A percentile compares a stretch with the other conserved stretches of the same genome.
Evolutionary conservation across 805 yeast genomes (phyloP).

Genomic region (Sungouiella blattae): DNA sequence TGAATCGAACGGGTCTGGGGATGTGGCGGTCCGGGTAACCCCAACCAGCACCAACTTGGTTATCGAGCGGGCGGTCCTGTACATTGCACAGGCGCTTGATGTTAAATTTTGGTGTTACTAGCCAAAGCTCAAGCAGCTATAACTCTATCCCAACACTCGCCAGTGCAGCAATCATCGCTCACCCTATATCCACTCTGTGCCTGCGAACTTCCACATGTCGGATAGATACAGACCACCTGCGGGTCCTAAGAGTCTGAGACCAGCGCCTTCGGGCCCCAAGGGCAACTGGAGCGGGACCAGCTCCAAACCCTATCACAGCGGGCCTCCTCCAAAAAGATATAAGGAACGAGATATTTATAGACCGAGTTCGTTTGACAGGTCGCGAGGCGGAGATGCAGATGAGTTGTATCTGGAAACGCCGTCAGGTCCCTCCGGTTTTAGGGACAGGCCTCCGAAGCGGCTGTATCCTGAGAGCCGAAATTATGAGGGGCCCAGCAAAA

Average conservation of each 20-base stretch:
- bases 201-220: no score
- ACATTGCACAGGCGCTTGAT: no score
- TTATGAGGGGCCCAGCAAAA: conserved; percentile 1
- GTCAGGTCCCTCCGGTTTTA: conserved; percentile 12
- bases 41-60: no score
- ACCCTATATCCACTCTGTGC: no score
- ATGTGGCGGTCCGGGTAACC: no score
- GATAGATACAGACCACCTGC: conserved; percentile 19
- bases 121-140: no score
- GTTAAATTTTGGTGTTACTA: no score
- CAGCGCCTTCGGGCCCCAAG: conserved; percentile 6
- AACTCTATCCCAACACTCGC: no score
- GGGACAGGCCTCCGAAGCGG: background rate
- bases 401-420: conserved; percentile 7
- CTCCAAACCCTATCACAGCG: conserved; percentile 7
- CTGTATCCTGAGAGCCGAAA: background rate
- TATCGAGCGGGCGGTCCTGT: no score
- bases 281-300: conserved; percentile 7
- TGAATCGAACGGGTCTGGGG: no score
- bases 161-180: no score
- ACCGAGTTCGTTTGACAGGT: conserved; percentile 7
- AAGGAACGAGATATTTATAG: conserved; percentile 17
- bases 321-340: conserved; percentile 7
- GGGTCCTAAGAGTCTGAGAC: conserved; percentile 16
- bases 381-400: background rate